Percentiles rank a stretch among this genome's conserved stretches.
phyloP scores from a whole-genome alignment of 2,329 filamentous ascomycete species.

The Fusarium brevicatenulatum region DNA sequence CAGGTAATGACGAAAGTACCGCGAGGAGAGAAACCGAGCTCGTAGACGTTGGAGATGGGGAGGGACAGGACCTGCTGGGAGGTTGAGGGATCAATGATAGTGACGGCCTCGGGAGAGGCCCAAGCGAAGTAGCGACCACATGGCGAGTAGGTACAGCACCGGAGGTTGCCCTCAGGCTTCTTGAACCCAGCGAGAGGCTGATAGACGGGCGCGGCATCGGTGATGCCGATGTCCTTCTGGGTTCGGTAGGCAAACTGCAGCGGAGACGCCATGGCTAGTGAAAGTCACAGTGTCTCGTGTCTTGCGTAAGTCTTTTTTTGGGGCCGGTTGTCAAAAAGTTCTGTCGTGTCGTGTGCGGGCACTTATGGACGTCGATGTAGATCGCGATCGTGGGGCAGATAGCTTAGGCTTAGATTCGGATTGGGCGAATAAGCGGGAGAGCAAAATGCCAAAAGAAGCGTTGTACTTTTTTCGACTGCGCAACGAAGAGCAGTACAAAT shows the following conservation, averaged over 20 bases:
- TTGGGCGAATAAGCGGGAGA: constrained; percentile 29
- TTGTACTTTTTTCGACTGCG: constrained; percentile 25
- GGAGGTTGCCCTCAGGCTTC: constrained; percentile 91
- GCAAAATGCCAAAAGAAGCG: constrained; percentile 18
- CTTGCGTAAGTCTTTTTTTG: constrained; percentile 44
- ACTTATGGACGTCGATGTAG: constrained; percentile 16
- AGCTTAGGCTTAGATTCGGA: constrained; percentile 28
- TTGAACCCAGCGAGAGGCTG: constrained; percentile 82
- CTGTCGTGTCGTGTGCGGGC: constrained; percentile 34
- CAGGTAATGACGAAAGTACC: constrained; percentile 96
- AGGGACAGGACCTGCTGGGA: constrained; percentile 81
- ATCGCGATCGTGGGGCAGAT: constrained; percentile 35
- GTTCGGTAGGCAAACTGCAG: constrained; percentile 98
- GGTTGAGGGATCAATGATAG: constrained; percentile 81
- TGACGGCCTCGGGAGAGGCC: constrained; percentile 88
- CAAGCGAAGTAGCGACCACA: constrained; percentile 97
- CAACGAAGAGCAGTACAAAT: constrained; percentile 35
- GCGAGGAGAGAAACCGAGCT: constrained; percentile 91
- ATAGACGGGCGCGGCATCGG: constrained; percentile 92
- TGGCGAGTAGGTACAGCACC: constrained; percentile 94
- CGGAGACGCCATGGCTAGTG: constrained; percentile 90
- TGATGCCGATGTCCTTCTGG: constrained; percentile 93
- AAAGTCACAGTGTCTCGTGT: constrained; percentile 76
- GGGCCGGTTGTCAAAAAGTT: constrained; percentile 43
- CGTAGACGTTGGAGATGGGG: constrained; percentile 85